phyloP scores from a whole-genome alignment of 495 filamentous ascomycete species.

The Penicillium cinerascens region DNA sequence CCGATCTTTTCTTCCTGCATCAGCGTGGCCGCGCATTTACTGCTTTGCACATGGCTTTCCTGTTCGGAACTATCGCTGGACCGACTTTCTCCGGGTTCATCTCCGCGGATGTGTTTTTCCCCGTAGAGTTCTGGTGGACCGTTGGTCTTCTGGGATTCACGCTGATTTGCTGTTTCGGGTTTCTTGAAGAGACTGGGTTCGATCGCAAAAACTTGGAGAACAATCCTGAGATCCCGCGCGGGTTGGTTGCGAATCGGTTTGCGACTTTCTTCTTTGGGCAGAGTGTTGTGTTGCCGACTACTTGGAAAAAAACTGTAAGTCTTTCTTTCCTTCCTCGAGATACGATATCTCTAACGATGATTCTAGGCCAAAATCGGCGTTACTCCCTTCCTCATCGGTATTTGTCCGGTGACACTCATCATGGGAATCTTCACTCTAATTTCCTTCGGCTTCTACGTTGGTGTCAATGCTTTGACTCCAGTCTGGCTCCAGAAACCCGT shows the following conservation, averaged over 20 bases:
- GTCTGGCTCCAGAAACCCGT: conserved; percentile 44
- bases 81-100: conserved; percentile 48
- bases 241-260: conserved; percentile 36
- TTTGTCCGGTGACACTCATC: conserved; percentile 42
- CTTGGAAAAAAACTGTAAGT: conserved; percentile 29
- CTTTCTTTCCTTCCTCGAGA: neutral
- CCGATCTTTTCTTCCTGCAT: conserved; percentile 47
- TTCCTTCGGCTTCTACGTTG: conserved; percentile 44
- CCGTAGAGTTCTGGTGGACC: conserved; percentile 51
- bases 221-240: conserved; percentile 18
- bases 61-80: conserved; percentile 40
- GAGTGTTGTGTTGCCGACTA: conserved; percentile 26
- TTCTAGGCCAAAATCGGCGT: conserved; percentile 28
- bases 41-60: conserved; percentile 35
- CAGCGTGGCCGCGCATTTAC: conserved; percentile 46
- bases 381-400: conserved; percentile 39
- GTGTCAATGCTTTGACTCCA: conserved; percentile 29
- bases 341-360: neutral
- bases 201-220: conserved; percentile 16
- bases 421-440: conserved; percentile 43
- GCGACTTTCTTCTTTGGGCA: conserved; percentile 44
- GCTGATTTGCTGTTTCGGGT: conserved; percentile 40
- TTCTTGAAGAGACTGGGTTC: conserved; percentile 46
- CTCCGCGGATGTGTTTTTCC: conserved; percentile 37
- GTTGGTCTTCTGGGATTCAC: conserved; percentile 38